phyloP scores from a whole-genome alignment of 164 flowering plant genomes.

The Pachysandra terminalis region DNA sequence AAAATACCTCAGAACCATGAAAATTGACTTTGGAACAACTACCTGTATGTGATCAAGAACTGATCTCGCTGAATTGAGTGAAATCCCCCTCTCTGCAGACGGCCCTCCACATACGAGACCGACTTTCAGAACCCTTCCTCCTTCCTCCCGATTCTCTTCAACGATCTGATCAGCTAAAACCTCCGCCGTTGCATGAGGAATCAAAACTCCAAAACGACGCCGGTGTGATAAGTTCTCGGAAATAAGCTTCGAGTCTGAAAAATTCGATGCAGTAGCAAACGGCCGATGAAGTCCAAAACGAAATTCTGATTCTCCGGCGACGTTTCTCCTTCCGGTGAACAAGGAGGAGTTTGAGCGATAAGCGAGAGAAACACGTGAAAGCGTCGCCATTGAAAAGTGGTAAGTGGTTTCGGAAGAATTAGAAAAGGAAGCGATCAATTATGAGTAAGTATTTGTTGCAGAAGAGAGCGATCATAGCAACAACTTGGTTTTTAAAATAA shows the following conservation, averaged over 20 bases:
- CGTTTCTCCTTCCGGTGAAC: not conserved
- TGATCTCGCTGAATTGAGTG: constrained; percentile 89
- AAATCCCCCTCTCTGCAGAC: constrained; percentile 88
- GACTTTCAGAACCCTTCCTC: constrained; percentile 44
- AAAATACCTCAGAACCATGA: too few species aligned
- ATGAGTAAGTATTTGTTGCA: not conserved
- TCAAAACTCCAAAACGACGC: constrained; percentile 7
- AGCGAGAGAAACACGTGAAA: not conserved
- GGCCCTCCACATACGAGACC: constrained; percentile 91
- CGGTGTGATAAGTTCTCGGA: not conserved
- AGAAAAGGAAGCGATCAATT: not conserved
- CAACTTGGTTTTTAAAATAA: not conserved
- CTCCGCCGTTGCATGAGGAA: constrained; percentile 20
- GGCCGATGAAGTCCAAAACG: not conserved
- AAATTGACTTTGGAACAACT: not conserved
- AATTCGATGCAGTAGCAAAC: not conserved
- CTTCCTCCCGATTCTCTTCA: constrained; percentile 18
- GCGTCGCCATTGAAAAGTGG: constrained; percentile 12
- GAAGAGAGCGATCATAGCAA: not conserved
- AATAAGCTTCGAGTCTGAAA: constrained; percentile 4
- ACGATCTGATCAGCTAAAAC: constrained; percentile 14
- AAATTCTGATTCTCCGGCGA: not conserved
- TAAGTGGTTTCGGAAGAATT: not conserved
- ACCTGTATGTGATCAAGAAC: constrained; percentile 93
- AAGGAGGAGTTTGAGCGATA: not conserved